phyloP scores from a whole-genome alignment of 805 yeast genomes.

The Metschnikowia corniflorae region DNA sequence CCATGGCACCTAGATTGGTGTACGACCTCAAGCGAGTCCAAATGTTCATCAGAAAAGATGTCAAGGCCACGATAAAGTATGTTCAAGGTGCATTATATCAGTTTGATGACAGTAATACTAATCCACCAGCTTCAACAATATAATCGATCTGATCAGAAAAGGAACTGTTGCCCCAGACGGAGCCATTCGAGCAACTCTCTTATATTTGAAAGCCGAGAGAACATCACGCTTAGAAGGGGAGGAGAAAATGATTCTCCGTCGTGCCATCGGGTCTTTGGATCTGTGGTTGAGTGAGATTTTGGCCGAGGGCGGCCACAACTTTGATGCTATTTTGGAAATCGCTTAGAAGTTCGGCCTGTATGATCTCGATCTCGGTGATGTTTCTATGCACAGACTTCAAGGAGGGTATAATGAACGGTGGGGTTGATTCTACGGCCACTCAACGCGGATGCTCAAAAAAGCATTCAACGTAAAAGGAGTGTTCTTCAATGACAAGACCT shows the following conservation, averaged over 20 bases:
- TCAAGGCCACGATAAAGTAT: slow-evolving; percentile 3
- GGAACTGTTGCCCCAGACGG: slow-evolving; percentile 4
- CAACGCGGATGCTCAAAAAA: too few relatives aligned
- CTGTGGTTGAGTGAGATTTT: slow-evolving; percentile 6
- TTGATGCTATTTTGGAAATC: slow-evolving; percentile 2
- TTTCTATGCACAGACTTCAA: too few relatives aligned
- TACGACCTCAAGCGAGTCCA: slow-evolving; percentile 9
- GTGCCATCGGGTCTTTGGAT: slow-evolving; percentile 5
- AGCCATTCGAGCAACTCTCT: slow-evolving; percentile 4
- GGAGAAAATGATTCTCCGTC: background rate
- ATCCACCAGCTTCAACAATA: slow-evolving; percentile 4
- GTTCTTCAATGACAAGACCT: too few relatives aligned
- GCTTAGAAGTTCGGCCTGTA: too few relatives aligned
- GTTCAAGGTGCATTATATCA: too few relatives aligned
- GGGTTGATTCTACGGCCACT: too few relatives aligned
- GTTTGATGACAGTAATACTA: too few relatives aligned
- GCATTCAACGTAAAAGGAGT: too few relatives aligned
- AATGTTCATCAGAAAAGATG: slow-evolving; percentile 2
- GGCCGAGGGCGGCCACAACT: slow-evolving; percentile 5
- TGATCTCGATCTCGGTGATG: too few relatives aligned
- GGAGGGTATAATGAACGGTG: too few relatives aligned
- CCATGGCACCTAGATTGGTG: slow-evolving; percentile 3
- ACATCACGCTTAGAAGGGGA: background rate
- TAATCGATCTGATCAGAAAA: slow-evolving; percentile 1
- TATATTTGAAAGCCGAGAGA: slow-evolving; percentile 7